Percentiles rank a stretch among this genome's conserved stretches.
These are phyloP conservation scores for Erythrophleum ivorense DNA, from an alignment of 331 rosid genomes.

Conservation along the genomic window DNA sequence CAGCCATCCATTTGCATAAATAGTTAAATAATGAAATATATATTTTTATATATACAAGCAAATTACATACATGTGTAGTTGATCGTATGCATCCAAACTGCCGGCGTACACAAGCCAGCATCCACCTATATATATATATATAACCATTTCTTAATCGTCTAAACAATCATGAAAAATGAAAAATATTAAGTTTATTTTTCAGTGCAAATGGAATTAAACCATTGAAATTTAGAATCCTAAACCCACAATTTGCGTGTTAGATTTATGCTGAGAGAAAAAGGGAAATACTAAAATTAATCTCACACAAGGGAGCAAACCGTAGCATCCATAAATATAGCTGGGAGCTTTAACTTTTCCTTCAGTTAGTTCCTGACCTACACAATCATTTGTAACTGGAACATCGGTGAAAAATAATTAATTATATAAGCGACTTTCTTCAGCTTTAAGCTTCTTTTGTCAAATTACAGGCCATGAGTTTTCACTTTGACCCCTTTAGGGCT, in stretches of 20 bases:
- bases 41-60: too few species aligned
- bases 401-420: too few species aligned
- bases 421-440: neutral
- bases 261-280: neutral
- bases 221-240: neutral
- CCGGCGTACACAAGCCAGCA: too few species aligned
- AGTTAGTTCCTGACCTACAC: neutral
- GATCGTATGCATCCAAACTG: neutral
- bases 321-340: too few species aligned
- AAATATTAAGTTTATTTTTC: neutral
- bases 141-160: too few species aligned
- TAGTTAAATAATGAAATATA: neutral
- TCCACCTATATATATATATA: too few species aligned
- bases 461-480: neutral
- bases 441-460: slow-evolving; percentile 3
- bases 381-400: slow-evolving; percentile 4
- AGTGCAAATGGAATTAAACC: neutral
- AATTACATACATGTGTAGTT: neutral
- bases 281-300: neutral
- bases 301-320: neutral
- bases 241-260: neutral
- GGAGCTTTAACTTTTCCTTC: slow-evolving; percentile 18
- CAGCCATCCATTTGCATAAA: neutral
- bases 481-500: slow-evolving; percentile 19
- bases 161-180: too few species aligned